Percentiles rank a stretch among this genome's conserved stretches.
phyloP scores from a whole-genome alignment of 1,284 basidiomycete genomes.

The Fomitiporia mediterranea region DNA sequence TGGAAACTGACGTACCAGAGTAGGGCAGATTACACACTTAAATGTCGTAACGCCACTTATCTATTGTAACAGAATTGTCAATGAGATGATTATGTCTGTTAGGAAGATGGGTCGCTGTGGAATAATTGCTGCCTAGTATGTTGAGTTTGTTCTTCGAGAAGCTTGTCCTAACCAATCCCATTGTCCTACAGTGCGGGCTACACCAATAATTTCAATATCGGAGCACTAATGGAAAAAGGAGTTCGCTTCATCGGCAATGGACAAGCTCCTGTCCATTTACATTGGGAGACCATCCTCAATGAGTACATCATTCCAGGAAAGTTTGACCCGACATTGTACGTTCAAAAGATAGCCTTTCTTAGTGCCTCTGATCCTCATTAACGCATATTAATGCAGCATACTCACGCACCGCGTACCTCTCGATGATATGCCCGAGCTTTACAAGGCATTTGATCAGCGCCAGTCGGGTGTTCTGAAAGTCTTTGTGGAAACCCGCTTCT shows the following conservation, averaged over 20 bases:
- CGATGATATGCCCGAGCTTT: constrained; percentile 57
- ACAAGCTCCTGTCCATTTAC: constrained; percentile 69
- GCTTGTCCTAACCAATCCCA: constrained; percentile 2
- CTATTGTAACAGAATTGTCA: constrained; percentile 45
- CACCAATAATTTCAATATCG: constrained; percentile 69
- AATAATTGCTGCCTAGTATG: constrained; percentile 54
- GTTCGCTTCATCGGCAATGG: constrained; percentile 67
- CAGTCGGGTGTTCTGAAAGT: constrained; percentile 60
- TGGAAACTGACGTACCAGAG: constrained; percentile 75
- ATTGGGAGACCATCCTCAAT: constrained; percentile 69
- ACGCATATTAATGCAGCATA: constrained; percentile 37
- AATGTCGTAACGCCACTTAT: neutral
- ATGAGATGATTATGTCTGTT: constrained; percentile 62
- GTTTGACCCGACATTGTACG: constrained; percentile 64
- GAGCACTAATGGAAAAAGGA: constrained; percentile 77
- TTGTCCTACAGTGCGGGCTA: constrained; percentile 38
- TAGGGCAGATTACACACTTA: neutral
- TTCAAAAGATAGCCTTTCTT: constrained; percentile 21
- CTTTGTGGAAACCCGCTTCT: constrained; percentile 53
- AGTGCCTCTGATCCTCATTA: constrained; percentile 1
- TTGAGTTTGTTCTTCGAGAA: neutral
- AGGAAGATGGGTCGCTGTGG: constrained; percentile 62
- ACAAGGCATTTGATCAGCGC: constrained; percentile 59
- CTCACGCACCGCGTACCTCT: constrained; percentile 60
- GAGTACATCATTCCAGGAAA: constrained; percentile 61